Evolutionary conservation across 2,329 filamentous ascomycete genomes (phyloP).

Genomic region (Metarhizium sp.): DNA sequence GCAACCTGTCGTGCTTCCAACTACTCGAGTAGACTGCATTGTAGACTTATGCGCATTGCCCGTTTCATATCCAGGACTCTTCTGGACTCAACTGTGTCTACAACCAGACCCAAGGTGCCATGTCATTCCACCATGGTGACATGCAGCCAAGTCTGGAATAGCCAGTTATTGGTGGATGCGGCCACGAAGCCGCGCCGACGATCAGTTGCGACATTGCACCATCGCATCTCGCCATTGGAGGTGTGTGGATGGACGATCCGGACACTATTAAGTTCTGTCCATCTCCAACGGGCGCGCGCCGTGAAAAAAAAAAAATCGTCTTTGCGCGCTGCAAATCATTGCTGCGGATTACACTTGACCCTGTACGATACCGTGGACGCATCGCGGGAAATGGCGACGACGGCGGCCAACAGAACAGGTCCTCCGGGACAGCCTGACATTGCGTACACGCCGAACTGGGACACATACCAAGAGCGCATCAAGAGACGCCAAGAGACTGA

Average conservation of each 20-base stretch:
- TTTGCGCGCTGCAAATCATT: too few species aligned
- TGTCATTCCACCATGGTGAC: not conserved
- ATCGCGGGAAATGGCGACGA: not conserved
- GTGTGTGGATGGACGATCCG: not conserved
- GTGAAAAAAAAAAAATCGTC: too few species aligned
- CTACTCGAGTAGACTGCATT: too few species aligned
- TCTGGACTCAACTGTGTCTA: too few species aligned
- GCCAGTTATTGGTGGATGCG: not conserved
- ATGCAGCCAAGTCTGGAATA: not conserved
- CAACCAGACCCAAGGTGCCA: too few species aligned
- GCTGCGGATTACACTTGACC: too few species aligned
- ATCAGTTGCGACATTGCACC: conserved; percentile 3
- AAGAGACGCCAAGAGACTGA: conserved; percentile 33
- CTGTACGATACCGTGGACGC: too few species aligned
- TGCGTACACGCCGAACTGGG: conserved; percentile 41
- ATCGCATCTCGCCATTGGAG: conserved; percentile 2
- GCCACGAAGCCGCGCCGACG: not conserved
- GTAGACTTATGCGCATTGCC: too few species aligned
- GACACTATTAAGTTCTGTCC: not conserved
- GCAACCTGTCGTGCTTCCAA: too few species aligned
- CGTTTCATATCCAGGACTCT: too few species aligned
- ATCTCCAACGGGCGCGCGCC: not conserved
- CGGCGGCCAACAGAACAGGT: conserved; percentile 6
- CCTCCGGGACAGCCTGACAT: conserved; percentile 48
- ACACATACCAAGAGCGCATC: conserved; percentile 43